Percentiles rank a stretch among this genome's conserved stretches.
Conservation (phyloP, 495 filamentous ascomycete species). For the Beverwykella pulmonaria region DNA sequence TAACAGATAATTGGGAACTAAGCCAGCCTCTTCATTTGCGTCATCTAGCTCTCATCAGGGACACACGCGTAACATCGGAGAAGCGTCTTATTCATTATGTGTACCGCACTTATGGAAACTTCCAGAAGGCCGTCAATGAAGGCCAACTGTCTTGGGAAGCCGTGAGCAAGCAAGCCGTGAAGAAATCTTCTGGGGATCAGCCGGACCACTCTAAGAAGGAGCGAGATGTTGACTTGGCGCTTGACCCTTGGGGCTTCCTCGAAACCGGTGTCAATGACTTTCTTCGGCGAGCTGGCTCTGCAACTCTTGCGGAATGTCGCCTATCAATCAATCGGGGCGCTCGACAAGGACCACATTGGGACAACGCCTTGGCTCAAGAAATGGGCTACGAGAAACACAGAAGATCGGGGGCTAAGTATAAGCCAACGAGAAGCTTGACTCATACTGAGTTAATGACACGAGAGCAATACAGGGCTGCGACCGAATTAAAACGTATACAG, state of each 20-base stretch:
- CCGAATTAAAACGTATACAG: neutral
- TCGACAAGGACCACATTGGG: neutral
- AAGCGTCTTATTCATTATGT: conserved; percentile 52
- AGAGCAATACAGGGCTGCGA: neutral
- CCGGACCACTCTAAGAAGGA: neutral
- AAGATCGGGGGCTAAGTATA: neutral
- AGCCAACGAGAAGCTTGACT: neutral
- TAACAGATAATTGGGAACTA: conserved; percentile 62
- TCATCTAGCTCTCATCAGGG: conserved; percentile 65
- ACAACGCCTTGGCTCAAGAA: neutral
- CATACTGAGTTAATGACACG: neutral
- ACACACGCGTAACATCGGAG: conserved; percentile 57
- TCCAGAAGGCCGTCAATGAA: conserved; percentile 59
- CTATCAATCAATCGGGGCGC: neutral
- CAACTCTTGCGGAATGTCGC: conserved; percentile 15
- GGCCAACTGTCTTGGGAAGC: conserved; percentile 62
- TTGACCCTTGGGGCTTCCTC: conserved; percentile 29
- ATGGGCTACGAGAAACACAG: conserved; percentile 1
- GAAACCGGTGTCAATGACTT: conserved; percentile 1
- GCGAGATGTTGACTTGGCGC: neutral
- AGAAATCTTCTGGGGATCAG: neutral
- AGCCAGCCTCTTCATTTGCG: conserved; percentile 66
- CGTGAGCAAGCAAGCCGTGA: conserved; percentile 48
- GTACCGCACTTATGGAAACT: conserved; percentile 61
- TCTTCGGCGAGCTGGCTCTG: conserved; percentile 1